A percentile compares a stretch with the other conserved stretches of the same genome.
phyloP scores from a whole-genome alignment of 345 rosid genomes.

The Erucastrum elatum region DNA sequence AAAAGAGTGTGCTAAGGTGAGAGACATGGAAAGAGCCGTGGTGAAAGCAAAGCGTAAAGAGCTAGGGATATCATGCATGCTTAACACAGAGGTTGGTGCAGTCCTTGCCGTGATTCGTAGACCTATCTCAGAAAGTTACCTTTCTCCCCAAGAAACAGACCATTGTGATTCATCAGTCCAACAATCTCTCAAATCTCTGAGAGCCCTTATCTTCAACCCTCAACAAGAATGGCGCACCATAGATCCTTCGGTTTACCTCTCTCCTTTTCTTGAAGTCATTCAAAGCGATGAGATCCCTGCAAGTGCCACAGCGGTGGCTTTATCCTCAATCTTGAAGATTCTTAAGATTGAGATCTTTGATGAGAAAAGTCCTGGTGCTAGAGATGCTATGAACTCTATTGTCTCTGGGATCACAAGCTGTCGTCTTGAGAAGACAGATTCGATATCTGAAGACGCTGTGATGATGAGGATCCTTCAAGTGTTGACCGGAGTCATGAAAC shows the following conservation, averaged over 20 bases:
- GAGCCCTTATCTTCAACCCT: slow-evolving; percentile 84
- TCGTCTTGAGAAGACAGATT: slow-evolving; percentile 75
- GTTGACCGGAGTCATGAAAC: slow-evolving; percentile 59
- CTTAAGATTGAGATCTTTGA: slow-evolving; percentile 66
- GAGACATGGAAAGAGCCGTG: slow-evolving; percentile 33
- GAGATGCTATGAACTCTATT: slow-evolving; percentile 57
- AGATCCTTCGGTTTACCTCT: slow-evolving; percentile 76
- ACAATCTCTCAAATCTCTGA: slow-evolving; percentile 73
- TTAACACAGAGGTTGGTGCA: slow-evolving; percentile 89
- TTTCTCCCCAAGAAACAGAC: slow-evolving; percentile 55
- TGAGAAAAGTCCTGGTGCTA: slow-evolving; percentile 76
- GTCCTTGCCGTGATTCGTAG: slow-evolving; percentile 79
- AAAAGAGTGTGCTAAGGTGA: slow-evolving; percentile 8
- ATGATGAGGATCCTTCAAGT: slow-evolving; percentile 89
- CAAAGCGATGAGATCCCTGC: slow-evolving; percentile 83
- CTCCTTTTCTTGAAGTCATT: slow-evolving; percentile 79
- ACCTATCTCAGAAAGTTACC: slow-evolving; percentile 44
- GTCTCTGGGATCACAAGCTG: slow-evolving; percentile 72
- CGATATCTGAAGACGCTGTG: slow-evolving; percentile 62
- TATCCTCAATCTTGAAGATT: slow-evolving; percentile 65
- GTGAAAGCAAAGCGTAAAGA: slow-evolving; percentile 50
- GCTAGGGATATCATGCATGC: slow-evolving; percentile 79
- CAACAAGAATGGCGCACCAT: slow-evolving; percentile 80
- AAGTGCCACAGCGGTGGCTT: slow-evolving; percentile 64
- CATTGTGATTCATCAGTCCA: slow-evolving; percentile 49